Conservation (phyloP, 148 eudicot genomes). For the Arctostaphylos glauca region DNA sequence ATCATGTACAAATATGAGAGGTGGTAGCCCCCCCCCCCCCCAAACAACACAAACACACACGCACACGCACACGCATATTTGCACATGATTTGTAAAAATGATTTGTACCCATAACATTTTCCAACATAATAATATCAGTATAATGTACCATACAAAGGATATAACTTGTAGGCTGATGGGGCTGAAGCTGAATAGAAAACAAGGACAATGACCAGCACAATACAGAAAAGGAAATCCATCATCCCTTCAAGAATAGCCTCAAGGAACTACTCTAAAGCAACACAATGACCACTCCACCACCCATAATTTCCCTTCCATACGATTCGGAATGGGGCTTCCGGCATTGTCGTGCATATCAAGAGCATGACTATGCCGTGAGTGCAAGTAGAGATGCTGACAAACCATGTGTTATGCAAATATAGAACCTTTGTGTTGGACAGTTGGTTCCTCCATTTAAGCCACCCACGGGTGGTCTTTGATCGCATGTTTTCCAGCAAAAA, state of each 20-base stretch:
- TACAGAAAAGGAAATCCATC: background rate
- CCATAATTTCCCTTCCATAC: background rate
- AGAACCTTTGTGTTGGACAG: background rate
- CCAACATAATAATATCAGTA: background rate
- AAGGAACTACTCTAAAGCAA: background rate
- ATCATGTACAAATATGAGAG: no score
- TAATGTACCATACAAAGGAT: background rate
- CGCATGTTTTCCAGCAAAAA: background rate
- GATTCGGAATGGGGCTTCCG: background rate
- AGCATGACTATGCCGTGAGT: background rate
- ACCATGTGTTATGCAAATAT: background rate
- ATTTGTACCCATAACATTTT: no score
- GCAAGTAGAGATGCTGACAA: background rate
- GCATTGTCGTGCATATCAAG: background rate
- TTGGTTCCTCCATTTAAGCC: no score
- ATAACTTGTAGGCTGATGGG: background rate
- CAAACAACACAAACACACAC: no score
- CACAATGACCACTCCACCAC: background rate
- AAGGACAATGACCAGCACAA: background rate
- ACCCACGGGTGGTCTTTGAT: no score
- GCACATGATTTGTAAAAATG: no score
- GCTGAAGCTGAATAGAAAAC: slow-evolving; percentile 3
- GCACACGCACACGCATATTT: no score
- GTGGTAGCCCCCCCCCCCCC: no score
- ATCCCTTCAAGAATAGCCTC: background rate